Evolutionary conservation across 1,139 yeast species (phyloP), one percentile per base, ranked within the genome.

Genomic region (Protomyces inouyei): DNA sequence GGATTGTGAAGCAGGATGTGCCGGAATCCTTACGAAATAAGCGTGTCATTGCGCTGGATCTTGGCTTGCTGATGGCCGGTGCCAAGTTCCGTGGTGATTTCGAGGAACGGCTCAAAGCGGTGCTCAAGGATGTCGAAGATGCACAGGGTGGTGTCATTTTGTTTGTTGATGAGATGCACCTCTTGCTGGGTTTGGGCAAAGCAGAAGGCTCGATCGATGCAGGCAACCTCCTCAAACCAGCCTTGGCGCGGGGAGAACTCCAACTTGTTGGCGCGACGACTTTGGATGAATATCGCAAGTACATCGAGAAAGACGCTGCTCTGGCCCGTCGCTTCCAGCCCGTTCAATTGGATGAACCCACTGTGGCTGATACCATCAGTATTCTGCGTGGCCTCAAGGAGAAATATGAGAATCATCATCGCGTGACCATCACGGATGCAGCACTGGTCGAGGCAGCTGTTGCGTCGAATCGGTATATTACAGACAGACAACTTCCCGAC

Each of bases 221-320:
- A 0, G 87, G 97, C 1, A 93, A 93, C 73, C 79, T 93, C 71
- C 80, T 93, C 72, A 93, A 93, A 73, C 98, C 98, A 0, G 95
- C 95, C 5, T 79, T 93, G 67, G 97, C 98, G 0, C 84, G 97
- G 72, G 98, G 98, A 3, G 85, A 86, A 72, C 80, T 93, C 65
- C 93, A 96, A 67, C 88, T 97, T 76, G 90, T 96, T 73, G 97
- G 98, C 69, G 98, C 98, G 0, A 93, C 98, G 0, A 90, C 97
- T 1, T 77, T 88, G 63, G 96, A 90, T 67, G 97, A 90, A 74
- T 90, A 87, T 76, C 76, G 90, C 55, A 88, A 88, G 73, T 88
- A 89, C 70, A 91, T 90, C 66, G 97, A 90, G 75, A 90, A 90
- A 73, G 97, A 90, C 73, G 95, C 96, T 0, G 96, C 96, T 0